Conservation (phyloP, 768 basidiomycete genomes). For the Phaffia australis region DNA sequence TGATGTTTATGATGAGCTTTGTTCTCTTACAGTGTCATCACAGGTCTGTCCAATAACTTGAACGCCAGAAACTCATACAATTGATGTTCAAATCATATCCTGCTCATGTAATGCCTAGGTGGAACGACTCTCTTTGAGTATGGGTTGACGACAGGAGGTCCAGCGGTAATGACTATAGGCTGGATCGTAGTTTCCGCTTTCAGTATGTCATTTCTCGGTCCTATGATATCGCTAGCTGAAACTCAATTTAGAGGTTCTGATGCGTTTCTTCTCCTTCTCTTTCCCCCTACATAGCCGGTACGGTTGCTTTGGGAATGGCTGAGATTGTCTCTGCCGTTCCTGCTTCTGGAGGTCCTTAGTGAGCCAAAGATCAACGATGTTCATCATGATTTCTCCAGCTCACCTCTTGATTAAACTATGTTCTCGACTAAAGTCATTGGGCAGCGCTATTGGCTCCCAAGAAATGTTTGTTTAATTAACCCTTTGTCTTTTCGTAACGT, state of each 20-base stretch:
- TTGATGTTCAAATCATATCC: background rate
- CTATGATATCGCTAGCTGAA: background rate
- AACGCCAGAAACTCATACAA: background rate
- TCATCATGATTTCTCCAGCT: background rate
- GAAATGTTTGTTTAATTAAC: too few relatives aligned
- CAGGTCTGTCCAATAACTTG: background rate
- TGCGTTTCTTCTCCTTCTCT: background rate
- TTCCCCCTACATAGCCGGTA: slow-evolving; percentile 39
- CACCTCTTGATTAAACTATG: background rate
- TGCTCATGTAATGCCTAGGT: background rate
- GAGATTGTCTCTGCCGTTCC: slow-evolving; percentile 46
- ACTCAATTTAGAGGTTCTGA: too few relatives aligned
- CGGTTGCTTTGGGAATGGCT: slow-evolving; percentile 66
- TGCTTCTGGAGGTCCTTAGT: slow-evolving; percentile 8
- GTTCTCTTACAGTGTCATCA: background rate
- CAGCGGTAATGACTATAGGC: slow-evolving; percentile 52
- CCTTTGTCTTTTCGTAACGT: background rate
- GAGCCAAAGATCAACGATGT: slow-evolving; percentile 1
- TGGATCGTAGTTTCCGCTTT: slow-evolving; percentile 39
- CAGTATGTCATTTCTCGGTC: slow-evolving; percentile 33
- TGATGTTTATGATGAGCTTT: background rate
- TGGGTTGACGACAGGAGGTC: slow-evolving; percentile 55
- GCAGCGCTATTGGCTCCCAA: too few relatives aligned
- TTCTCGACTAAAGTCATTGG: too few relatives aligned
- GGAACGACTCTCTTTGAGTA: slow-evolving; percentile 12